Conservation (phyloP, 768 basidiomycete species). For the Ephemerocybe angulata region DNA sequence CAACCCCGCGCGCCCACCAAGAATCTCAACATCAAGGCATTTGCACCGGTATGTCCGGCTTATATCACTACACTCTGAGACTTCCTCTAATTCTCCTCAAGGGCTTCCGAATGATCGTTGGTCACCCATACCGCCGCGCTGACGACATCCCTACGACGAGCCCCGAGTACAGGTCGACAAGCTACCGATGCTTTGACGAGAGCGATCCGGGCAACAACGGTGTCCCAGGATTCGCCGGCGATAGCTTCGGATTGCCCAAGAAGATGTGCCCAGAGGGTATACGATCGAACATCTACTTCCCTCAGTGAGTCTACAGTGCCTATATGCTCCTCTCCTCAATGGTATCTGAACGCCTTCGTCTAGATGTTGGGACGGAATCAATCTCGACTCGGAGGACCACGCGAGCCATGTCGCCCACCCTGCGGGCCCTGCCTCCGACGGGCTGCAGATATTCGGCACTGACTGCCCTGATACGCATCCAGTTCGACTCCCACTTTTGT, state of each 20-base stretch:
- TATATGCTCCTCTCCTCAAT: not conserved
- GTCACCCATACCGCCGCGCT: slow-evolving; percentile 5
- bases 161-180: slow-evolving; percentile 1
- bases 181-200: slow-evolving; percentile 10
- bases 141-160: not conserved
- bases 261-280: slow-evolving; percentile 9
- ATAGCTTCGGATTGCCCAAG: slow-evolving; percentile 3
- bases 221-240: slow-evolving; percentile 3
- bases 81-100: not conserved
- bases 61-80: not conserved
- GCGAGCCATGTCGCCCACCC: slow-evolving; percentile 9
- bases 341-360: not conserved
- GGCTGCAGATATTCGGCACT: slow-evolving; percentile 7
- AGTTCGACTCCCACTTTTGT: slow-evolving; percentile 8
- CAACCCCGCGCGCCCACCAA: slow-evolving; percentile 10
- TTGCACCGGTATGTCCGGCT: slow-evolving; percentile 3
- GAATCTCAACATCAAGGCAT: slow-evolving; percentile 9
- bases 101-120: slow-evolving; percentile 12
- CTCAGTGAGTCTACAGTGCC: slow-evolving; percentile 3
- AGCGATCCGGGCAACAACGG: slow-evolving; percentile 6
- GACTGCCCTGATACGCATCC: slow-evolving; percentile 10
- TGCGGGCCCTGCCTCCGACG: not conserved
- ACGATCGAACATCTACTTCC: slow-evolving; percentile 12
- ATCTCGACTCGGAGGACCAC: slow-evolving; percentile 8
- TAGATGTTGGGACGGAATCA: slow-evolving; percentile 11